Evolutionary conservation across 1,139 yeast genomes (phyloP).

Genomic region (Protomyces pachydermus): DNA sequence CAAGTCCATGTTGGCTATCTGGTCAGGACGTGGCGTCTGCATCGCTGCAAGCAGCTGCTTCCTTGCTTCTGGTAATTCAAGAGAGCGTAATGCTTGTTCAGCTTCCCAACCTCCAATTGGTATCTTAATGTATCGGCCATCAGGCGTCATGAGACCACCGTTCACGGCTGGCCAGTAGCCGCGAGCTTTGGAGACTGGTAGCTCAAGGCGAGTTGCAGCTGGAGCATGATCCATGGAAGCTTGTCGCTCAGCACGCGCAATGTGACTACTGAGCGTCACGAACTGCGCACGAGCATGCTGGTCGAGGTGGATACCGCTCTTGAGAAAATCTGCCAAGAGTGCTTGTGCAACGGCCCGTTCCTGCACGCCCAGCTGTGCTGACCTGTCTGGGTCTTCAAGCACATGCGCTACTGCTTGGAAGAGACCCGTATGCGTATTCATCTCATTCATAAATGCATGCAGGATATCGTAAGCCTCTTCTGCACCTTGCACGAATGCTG

Average conservation of each 20-base stretch:
- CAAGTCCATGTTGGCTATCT: constrained; percentile 55
- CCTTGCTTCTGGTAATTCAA: constrained; percentile 56
- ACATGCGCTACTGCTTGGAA: constrained; percentile 52
- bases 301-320: constrained; percentile 81
- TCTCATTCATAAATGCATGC: constrained; percentile 89
- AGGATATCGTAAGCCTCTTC: constrained; percentile 81
- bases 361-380: constrained; percentile 51
- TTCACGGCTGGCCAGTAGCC: constrained; percentile 42
- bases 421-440: constrained; percentile 77
- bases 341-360: constrained; percentile 79
- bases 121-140: constrained; percentile 43
- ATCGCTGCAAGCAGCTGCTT: constrained; percentile 68
- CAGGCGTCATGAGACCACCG: constrained; percentile 9
- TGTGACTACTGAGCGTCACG: constrained; percentile 72
- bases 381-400: constrained; percentile 46
- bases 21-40: constrained; percentile 53
- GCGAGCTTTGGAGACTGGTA: constrained; percentile 39
- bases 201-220: constrained; percentile 37
- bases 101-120: constrained; percentile 71
- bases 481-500: constrained; percentile 68
- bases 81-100: constrained; percentile 57
- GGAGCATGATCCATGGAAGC: constrained; percentile 56
- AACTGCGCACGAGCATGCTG: constrained; percentile 62
- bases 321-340: constrained; percentile 75
- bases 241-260: constrained; percentile 75